Evolutionary conservation across 768 basidiomycete species (phyloP).

Genomic region (Astraeus odoratus): DNA sequence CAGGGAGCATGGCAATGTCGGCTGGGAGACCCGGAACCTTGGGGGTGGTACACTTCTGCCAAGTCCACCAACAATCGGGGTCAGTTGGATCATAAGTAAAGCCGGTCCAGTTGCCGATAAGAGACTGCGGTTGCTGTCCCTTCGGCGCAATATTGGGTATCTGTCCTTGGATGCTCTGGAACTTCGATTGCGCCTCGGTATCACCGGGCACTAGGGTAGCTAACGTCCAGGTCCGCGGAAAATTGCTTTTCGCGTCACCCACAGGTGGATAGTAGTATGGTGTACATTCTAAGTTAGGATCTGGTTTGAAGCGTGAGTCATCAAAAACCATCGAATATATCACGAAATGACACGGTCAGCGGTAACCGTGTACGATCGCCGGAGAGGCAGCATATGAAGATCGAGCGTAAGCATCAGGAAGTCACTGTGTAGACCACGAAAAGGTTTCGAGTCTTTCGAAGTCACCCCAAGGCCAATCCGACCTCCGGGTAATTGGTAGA

Average conservation of each 20-base stretch:
- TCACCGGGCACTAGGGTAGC: constrained; percentile 37
- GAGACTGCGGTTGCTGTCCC: constrained; percentile 5
- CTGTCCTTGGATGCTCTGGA: constrained; percentile 29
- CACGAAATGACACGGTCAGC: too few species aligned
- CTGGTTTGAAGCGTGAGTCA: constrained; percentile 13
- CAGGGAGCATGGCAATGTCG: constrained; percentile 25
- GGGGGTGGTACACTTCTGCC: constrained; percentile 34
- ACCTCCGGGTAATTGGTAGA: too few species aligned
- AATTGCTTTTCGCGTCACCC: constrained; percentile 22
- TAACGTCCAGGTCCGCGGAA: constrained; percentile 35
- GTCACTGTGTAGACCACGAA: too few species aligned
- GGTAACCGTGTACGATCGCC: too few species aligned
- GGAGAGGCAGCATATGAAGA: background rate
- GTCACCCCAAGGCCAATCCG: too few species aligned
- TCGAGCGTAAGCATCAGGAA: too few species aligned
- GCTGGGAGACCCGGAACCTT: constrained; percentile 32
- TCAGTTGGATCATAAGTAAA: background rate
- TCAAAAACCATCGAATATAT: background rate
- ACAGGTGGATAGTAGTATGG: constrained; percentile 35
- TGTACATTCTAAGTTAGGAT: constrained; percentile 31
- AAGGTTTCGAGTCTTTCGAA: too few species aligned
- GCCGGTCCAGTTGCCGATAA: background rate
- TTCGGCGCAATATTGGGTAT: constrained; percentile 41
- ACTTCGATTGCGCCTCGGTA: constrained; percentile 31
- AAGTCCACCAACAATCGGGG: constrained; percentile 34